phyloP scores from a whole-genome alignment of 2,329 filamentous ascomycete genomes.

The Gnomoniopsis sp. region DNA sequence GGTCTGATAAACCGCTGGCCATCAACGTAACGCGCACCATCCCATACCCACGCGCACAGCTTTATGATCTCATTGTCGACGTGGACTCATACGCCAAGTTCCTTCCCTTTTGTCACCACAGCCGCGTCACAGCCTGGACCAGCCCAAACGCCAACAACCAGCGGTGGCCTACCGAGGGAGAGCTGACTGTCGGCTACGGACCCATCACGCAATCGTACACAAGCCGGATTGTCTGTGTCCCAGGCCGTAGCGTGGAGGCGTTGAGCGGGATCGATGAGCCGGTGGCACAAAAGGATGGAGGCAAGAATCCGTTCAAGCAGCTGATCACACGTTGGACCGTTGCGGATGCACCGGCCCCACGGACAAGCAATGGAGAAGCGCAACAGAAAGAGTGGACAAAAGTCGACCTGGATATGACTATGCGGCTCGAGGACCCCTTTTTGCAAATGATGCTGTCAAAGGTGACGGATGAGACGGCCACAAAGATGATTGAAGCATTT shows the following conservation, averaged over 20 bases:
- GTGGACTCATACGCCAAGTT: slow-evolving; percentile 80
- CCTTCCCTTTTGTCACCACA: slow-evolving; percentile 84
- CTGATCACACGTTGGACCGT: slow-evolving; percentile 70
- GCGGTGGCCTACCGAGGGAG: slow-evolving; percentile 69
- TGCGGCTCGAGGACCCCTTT: slow-evolving; percentile 83
- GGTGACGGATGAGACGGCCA: slow-evolving; percentile 79
- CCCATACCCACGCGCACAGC: slow-evolving; percentile 64
- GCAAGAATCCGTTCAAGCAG: slow-evolving; percentile 53
- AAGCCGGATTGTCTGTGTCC: slow-evolving; percentile 74
- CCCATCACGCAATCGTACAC: slow-evolving; percentile 81
- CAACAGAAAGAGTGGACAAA: slow-evolving; percentile 53
- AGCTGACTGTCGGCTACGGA: slow-evolving; percentile 82
- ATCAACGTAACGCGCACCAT: slow-evolving; percentile 72
- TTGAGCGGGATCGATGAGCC: slow-evolving; percentile 59
- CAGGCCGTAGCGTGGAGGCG: slow-evolving; percentile 71
- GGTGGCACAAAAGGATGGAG: slow-evolving; percentile 27
- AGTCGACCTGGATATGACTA: slow-evolving; percentile 73
- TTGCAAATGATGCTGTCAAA: slow-evolving; percentile 79
- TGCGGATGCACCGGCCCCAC: slow-evolving; percentile 33
- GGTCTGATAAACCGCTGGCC: slow-evolving; percentile 47
- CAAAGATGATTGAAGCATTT: slow-evolving; percentile 90
- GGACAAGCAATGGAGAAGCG: slow-evolving; percentile 20
- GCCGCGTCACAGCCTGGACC: slow-evolving; percentile 74
- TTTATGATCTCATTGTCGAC: slow-evolving; percentile 87
- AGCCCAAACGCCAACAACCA: slow-evolving; percentile 39